Percentiles rank a stretch among this genome's conserved stretches.
Conservation (phyloP, 2,329 filamentous ascomycete species). For the Pseudogymnoascus sp. region DNA sequence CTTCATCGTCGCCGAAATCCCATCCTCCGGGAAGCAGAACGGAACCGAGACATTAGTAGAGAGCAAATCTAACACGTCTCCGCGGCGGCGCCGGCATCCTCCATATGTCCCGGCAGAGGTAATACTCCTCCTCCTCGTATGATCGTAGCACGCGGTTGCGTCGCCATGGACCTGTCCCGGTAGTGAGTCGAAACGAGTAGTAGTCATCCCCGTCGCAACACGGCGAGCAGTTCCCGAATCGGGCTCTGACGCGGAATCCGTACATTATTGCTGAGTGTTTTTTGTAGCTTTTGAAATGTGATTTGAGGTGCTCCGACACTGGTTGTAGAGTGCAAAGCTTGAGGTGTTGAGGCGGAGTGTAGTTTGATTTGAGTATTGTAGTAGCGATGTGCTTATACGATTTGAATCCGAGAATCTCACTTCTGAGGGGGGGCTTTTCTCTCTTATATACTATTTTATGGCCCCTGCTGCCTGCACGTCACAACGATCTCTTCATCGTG, state of each 20-base stretch:
- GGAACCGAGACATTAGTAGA: neutral
- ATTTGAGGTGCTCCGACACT: neutral
- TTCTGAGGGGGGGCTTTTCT: neutral
- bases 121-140: neutral
- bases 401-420: neutral
- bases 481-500: neutral
- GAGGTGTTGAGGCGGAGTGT: neutral
- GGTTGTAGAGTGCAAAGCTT: neutral
- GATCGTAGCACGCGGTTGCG: neutral
- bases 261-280: neutral
- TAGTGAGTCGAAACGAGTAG: neutral
- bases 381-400: neutral
- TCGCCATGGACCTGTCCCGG: neutral
- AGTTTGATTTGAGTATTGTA: neutral
- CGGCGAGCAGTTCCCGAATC: neutral
- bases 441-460: neutral
- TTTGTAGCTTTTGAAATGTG: neutral
- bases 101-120: neutral
- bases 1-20: neutral
- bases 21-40: neutral
- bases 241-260: neutral
- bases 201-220: neutral
- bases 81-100: neutral
- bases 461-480: slow-evolving; percentile 1
- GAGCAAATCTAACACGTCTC: neutral